These are phyloP conservation scores for Cryptomeria japonica DNA, from an alignment of 75 land plant species.

Conservation along the genomic window DNA sequence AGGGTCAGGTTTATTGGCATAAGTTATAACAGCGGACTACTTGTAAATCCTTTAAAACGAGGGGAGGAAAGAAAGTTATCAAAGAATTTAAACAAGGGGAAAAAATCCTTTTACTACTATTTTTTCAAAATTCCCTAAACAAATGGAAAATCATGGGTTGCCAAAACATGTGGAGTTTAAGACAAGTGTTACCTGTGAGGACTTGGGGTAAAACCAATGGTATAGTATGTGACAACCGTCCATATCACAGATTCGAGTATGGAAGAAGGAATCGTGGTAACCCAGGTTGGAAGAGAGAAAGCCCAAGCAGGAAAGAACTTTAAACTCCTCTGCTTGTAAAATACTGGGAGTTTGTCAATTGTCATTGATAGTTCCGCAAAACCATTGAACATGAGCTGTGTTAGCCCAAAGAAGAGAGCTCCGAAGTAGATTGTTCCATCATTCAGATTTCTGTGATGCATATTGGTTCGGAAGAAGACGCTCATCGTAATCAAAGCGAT, in stretches of 20 bases:
- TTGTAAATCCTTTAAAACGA: no score
- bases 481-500: conserved; percentile 11
- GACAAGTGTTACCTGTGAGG: conserved; percentile 52
- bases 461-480: conserved; percentile 15
- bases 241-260: conserved; percentile 25
- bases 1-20: no score
- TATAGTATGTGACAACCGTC: conserved; percentile 22
- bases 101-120: no score
- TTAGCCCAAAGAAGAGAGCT: no score
- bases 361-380: conserved; percentile 17
- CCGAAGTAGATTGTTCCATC: conserved; percentile 44
- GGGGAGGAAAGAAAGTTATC: no score
- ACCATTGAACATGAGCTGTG: conserved; percentile 20
- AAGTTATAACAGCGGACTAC: no score
- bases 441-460: conserved; percentile 15
- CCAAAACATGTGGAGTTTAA: no score
- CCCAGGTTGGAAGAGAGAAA: neutral
- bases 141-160: no score
- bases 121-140: no score
- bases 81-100: no score
- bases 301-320: conserved; percentile 29
- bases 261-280: conserved; percentile 17
- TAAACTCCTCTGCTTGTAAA: conserved; percentile 29
- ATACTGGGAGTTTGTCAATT: conserved; percentile 22
- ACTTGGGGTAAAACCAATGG: conserved; percentile 50